Conservation (phyloP, 352 stramenopile species). For the Globisporangium parvum region DNA sequence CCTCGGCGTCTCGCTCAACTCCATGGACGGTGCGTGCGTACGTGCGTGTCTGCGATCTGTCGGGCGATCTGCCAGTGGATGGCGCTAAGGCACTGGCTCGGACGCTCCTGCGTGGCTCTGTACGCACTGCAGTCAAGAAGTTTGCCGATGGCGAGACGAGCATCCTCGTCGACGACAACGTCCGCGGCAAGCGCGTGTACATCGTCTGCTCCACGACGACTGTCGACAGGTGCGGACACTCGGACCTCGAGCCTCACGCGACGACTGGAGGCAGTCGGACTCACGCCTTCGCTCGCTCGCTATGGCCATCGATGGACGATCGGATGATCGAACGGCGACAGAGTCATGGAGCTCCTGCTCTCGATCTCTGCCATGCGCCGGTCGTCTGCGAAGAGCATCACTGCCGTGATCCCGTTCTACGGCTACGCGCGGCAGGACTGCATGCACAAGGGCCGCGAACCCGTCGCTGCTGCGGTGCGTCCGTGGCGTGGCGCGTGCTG, state of each 20-base stretch:
- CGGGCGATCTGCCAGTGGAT: background rate
- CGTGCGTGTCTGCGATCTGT: conserved; percentile 6
- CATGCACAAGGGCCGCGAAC: conserved; percentile 79
- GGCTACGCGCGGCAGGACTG: conserved; percentile 83
- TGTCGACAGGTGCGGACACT: conserved; percentile 53
- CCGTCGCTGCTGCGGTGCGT: conserved; percentile 65
- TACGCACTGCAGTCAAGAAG: conserved; percentile 46
- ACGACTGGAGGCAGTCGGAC: no score
- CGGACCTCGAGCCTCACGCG: no score
- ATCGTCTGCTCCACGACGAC: conserved; percentile 85
- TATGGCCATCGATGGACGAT: no score
- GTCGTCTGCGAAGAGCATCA: conserved; percentile 83
- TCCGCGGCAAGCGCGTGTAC: conserved; percentile 80
- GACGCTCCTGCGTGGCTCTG: background rate
- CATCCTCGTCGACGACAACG: conserved; percentile 65
- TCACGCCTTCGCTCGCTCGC: no score
- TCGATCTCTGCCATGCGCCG: conserved; percentile 79
- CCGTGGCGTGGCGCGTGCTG: no score
- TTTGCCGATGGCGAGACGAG: conserved; percentile 85
- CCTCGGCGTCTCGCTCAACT: conserved; percentile 70
- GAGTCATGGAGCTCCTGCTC: conserved; percentile 82
- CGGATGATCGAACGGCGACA: conserved; percentile 10
- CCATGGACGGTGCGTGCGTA: conserved; percentile 46
- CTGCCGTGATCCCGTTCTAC: conserved; percentile 85
- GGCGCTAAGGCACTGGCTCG: background rate